These are phyloP conservation scores for Neobulgaria alba DNA, from an alignment of 2,329 filamentous ascomycete species.

Conservation along the genomic window DNA sequence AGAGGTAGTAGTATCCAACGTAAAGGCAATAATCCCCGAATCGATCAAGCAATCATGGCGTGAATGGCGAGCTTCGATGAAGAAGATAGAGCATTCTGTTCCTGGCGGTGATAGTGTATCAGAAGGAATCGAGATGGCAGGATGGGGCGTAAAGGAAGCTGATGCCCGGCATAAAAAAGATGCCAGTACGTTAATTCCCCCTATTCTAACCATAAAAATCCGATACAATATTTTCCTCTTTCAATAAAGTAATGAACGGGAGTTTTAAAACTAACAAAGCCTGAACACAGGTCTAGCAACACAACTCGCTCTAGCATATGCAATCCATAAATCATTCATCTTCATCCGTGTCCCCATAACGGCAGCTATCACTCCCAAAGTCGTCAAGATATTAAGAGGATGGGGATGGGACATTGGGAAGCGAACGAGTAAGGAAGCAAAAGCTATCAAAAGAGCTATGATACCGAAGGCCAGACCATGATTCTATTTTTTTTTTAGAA, in stretches of 20 bases:
- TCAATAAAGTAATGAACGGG: no score
- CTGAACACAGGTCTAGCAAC: constrained; percentile 62
- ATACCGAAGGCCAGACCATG: background rate
- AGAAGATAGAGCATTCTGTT: constrained; percentile 36
- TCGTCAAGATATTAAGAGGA: constrained; percentile 77
- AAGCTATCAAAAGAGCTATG: constrained; percentile 11
- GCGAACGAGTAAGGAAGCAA: constrained; percentile 38
- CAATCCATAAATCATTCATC: constrained; percentile 96
- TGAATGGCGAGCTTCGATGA: constrained; percentile 40
- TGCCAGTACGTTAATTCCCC: constrained; percentile 58
- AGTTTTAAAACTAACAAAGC: constrained; percentile 5
- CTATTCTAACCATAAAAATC: constrained; percentile 7
- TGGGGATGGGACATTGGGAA: constrained; percentile 97
- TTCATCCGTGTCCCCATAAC: constrained; percentile 91
- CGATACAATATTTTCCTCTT: background rate
- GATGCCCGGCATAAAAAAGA: constrained; percentile 51
- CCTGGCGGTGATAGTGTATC: constrained; percentile 37
- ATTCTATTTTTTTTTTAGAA: no score
- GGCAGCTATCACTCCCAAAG: constrained; percentile 81
- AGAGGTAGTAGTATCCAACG: constrained; percentile 54
- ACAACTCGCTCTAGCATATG: constrained; percentile 86
- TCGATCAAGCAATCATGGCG: constrained; percentile 45
- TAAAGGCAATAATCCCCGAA: constrained; percentile 52
- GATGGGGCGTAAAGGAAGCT: constrained; percentile 56
- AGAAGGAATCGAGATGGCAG: constrained; percentile 41